Evolutionary conservation across 306 rosid species (phyloP), one percentile per base, ranked within the genome.

Genomic region (Lotus japonicus): DNA sequence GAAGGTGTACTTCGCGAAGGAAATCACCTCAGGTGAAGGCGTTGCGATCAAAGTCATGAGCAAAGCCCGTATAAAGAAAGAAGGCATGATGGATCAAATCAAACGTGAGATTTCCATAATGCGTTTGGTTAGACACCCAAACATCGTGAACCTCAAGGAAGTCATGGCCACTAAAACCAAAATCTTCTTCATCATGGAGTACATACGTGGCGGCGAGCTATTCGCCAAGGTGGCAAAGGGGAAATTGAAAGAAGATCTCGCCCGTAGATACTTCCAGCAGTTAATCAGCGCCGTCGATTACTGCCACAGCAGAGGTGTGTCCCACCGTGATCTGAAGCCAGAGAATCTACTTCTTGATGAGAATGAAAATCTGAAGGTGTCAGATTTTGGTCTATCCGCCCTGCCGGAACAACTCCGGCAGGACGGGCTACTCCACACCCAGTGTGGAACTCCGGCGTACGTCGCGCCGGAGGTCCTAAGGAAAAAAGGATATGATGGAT

Each of bases 1-100:
- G 12, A 90, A 90, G 76, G 96, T 90, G 0, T 85, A 83, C 54
- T 62, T 85, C 26, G 96, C 83, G 5, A 85, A 72, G 71, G 73
- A 83, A 7, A 72, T 82, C 9, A 67, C 41, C 2, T 50, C 86
- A 4, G 87, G 88, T 4, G 89, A 82, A 8, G 80, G 96, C 31
- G 95, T 90, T 28, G 64, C 70, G 15, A 64, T 64, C 1, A 64
- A 64, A 6, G 70, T 64, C 2, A 15, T 64, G 17, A 55, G 48
- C 58, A 64, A 46, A 64, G 28, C 46, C 6, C 28, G 31, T 14
- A 54, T 64, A 31, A 46, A 7, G 12, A 64, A 64, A 46, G 70
- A 64, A 64, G 70, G 70, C 4, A 46, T 64, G 70, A 64, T 64
- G 31, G 70, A 64, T 4, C 70, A 64, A 28, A 64, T 64, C 15